Evolutionary conservation across 768 basidiomycete species (phyloP), one percentile per base, ranked within the genome.

Genomic region (Paxillus rubicundulus): DNA sequence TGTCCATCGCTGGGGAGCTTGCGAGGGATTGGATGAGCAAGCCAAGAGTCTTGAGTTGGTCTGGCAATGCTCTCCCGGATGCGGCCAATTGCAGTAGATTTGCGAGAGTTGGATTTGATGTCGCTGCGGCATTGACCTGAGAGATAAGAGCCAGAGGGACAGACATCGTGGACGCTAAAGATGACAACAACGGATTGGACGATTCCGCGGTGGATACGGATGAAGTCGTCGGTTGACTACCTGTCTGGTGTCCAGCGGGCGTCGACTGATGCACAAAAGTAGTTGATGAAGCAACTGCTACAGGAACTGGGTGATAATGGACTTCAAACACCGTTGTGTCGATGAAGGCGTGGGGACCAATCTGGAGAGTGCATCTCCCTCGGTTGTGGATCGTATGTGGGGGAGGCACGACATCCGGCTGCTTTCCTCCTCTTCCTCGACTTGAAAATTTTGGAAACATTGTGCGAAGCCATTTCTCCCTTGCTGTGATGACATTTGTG

Each of bases 241-340:
- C 63, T 21, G 62, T 38, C 52, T 73, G 73, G 56, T 70, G 66
- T 36, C 58, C 57, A 49, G 58, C 57, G 43, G 55, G 61, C 39
- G 54, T 41, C 45, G 69, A 53, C 39, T 70, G 68, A 55, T 71
- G 63, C 18, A 60, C 58, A 42, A 60, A 65, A 4, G 61, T 59
- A 52, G 58, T 54, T 34, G 59, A 52, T 24, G 68, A 53, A 5
- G 63, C n/a, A 33, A 61, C 61, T 17, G 53, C 33, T 9, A 57
- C 47, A 13, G 59, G 65, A n/a, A 66, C 54, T 4, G 77, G 69
- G 17, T 82, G 74, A 67, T 90, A 91, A 61, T 84, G 79, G 9
- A 87, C 85, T 69, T 92, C 87, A 56, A 82, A 89, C 53, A 92
- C 73, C 0, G 78, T 73, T 0, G 88, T 89, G 20, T 84, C 81